Percentiles rank a stretch among this genome's conserved stretches.
Conservation (phyloP, 1,139 yeast genomes). For the Arxiozyma telluris region DNA sequence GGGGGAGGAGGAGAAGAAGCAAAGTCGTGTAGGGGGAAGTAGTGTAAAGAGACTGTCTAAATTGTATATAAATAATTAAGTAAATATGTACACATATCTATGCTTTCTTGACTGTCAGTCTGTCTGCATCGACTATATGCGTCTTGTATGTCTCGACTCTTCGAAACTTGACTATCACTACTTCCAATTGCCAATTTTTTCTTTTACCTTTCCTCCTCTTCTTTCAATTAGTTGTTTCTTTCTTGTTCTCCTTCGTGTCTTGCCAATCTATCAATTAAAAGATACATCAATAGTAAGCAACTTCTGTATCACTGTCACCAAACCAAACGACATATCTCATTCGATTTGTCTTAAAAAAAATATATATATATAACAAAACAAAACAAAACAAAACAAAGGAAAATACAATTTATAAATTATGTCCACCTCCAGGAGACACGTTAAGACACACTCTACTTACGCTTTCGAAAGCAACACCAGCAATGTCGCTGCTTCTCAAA, state of each 20-base stretch:
- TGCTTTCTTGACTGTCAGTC: background rate
- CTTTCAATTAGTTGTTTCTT: too few species aligned
- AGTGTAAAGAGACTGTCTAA: background rate
- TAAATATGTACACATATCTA: too few species aligned
- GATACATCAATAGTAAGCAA: background rate
- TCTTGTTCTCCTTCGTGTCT: too few species aligned
- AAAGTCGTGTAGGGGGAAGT: background rate
- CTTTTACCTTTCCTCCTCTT: too few species aligned
- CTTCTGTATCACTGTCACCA: background rate
- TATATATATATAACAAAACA: too few species aligned
- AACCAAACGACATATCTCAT: too few species aligned
- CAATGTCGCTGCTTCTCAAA: constrained; percentile 92
- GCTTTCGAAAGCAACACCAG: constrained; percentile 95
- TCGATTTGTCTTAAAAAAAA: background rate
- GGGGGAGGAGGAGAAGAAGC: background rate
- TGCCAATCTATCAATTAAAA: too few species aligned
- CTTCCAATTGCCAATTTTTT: too few species aligned
- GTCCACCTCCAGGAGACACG: constrained; percentile 45
- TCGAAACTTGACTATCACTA: too few species aligned
- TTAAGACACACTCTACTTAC: constrained; percentile 56
- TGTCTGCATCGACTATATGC: too few species aligned
- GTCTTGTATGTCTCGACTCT: background rate
- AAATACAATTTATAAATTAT: background rate
- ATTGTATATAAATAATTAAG: background rate
- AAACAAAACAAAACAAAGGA: too few species aligned